phyloP scores from a whole-genome alignment of 768 basidiomycete species.

The Arthromyces matolae region DNA sequence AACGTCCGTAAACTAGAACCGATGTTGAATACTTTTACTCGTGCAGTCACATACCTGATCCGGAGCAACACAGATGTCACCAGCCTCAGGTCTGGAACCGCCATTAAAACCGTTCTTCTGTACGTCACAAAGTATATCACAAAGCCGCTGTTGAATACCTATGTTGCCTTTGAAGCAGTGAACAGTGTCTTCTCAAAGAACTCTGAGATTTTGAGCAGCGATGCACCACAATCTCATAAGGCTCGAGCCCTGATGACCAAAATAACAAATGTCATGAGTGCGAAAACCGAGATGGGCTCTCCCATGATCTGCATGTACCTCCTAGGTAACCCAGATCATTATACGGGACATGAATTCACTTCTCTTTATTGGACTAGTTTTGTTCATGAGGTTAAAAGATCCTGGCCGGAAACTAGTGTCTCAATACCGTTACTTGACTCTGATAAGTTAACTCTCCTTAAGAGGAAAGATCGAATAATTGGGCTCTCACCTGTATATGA shows the following conservation, averaged over 20 bases:
- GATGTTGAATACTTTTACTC: constrained; percentile 33
- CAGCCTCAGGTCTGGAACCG: constrained; percentile 35
- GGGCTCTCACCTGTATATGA: constrained; percentile 28
- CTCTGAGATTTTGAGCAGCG: constrained; percentile 18
- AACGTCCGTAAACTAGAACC: constrained; percentile 31
- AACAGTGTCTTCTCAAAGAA: constrained; percentile 23
- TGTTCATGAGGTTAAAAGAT: constrained; percentile 20
- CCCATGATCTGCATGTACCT: constrained; percentile 35
- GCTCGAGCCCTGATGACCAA: constrained; percentile 30
- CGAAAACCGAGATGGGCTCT: constrained; percentile 33
- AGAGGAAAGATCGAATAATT: constrained; percentile 15
- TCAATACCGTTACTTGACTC: no score
- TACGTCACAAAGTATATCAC: constrained; percentile 44
- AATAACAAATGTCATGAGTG: constrained; percentile 33
- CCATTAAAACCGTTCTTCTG: constrained; percentile 33
- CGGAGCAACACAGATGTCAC: constrained; percentile 38
- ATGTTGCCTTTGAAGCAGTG: constrained; percentile 33
- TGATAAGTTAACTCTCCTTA: constrained; percentile 20
- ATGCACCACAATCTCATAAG: constrained; percentile 13
- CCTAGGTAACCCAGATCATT: constrained; percentile 34
- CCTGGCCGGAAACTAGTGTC: constrained; percentile 15
- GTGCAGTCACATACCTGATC: constrained; percentile 28
- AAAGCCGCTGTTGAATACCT: constrained; percentile 35
- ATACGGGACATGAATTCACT: constrained; percentile 32
- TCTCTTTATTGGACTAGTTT: constrained; percentile 31